A percentile compares a stretch with the other conserved stretches of the same genome.
Evolutionary conservation across 164 flowering plant species (phyloP).

Genomic region (Magnolia sinica): DNA sequence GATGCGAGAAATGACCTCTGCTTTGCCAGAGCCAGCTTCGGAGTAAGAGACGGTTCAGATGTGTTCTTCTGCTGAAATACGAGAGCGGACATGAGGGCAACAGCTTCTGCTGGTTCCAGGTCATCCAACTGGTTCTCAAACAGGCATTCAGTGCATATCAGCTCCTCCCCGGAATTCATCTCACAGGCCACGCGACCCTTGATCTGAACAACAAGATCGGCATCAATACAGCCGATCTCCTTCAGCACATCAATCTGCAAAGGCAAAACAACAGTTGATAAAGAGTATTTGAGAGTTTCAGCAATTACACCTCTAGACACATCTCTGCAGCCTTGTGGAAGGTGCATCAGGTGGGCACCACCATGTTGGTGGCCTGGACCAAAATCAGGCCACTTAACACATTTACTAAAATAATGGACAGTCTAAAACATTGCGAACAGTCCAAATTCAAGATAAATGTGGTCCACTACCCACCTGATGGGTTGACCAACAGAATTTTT

Average conservation of each 20-base stretch:
- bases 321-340: not conserved
- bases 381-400: not conserved
- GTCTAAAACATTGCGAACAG: not conserved
- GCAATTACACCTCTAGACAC: not conserved
- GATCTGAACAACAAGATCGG: conserved; percentile 93
- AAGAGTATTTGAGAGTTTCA: not conserved
- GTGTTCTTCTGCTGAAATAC: conserved; percentile 96
- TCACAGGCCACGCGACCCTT: conserved; percentile 99
- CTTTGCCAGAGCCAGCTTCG: conserved; percentile 65
- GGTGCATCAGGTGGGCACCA: not conserved
- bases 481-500: not conserved
- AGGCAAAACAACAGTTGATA: not conserved
- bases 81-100: conserved; percentile 94
- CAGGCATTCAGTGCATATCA: conserved; percentile 92
- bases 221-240: conserved; percentile 84
- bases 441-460: not conserved
- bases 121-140: conserved; percentile 94
- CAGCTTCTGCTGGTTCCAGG: conserved; percentile 97
- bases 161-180: conserved; percentile 99
- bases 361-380: not conserved
- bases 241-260: conserved; percentile 90
- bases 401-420: not conserved
- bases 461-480: not conserved
- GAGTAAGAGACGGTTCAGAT: conserved; percentile 89
- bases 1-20: conserved; percentile 39